Evolutionary conservation across 495 filamentous ascomycete genomes (phyloP).

Genomic region (Lentithecium fluviatile): DNA sequence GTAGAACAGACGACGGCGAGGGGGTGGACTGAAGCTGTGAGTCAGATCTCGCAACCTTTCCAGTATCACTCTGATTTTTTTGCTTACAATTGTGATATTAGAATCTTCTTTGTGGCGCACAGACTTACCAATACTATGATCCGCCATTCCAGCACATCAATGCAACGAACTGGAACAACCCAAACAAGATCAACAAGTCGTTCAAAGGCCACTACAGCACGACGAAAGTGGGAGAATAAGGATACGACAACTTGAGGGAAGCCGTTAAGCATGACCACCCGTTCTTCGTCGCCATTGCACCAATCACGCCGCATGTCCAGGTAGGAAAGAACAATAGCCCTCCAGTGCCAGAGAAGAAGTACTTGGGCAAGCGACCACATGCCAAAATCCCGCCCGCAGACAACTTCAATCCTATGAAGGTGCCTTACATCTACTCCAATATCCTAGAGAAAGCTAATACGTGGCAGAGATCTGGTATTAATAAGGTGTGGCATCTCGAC

Average conservation of each 20-base stretch:
- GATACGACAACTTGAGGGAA: conserved; percentile 1
- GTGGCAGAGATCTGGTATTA: conserved; percentile 1
- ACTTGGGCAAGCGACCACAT: background rate
- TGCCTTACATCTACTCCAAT: background rate
- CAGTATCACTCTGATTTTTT: background rate
- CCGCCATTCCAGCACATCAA: conserved; percentile 12
- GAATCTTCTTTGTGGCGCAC: background rate
- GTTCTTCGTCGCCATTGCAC: conserved; percentile 10
- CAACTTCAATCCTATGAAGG: background rate
- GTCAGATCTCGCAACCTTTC: background rate
- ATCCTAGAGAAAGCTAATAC: background rate
- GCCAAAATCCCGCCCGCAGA: background rate
- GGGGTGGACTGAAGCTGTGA: conserved; percentile 9
- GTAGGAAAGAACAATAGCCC: background rate
- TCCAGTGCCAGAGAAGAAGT: conserved; percentile 4
- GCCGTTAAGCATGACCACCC: conserved; percentile 7
- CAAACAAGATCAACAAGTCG: background rate
- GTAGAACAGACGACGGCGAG: background rate
- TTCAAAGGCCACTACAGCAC: conserved; percentile 1
- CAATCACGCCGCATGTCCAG: conserved; percentile 10
- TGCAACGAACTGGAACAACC: conserved; percentile 8
- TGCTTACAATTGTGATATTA: conserved; percentile 6
- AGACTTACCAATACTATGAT: conserved; percentile 9
- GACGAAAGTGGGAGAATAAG: background rate
- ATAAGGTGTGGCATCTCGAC: conserved; percentile 2